Base-by-base conservation (phyloP, 192 early-diverging fungal genomes). In the Entomortierella beljakovae region DNA sequence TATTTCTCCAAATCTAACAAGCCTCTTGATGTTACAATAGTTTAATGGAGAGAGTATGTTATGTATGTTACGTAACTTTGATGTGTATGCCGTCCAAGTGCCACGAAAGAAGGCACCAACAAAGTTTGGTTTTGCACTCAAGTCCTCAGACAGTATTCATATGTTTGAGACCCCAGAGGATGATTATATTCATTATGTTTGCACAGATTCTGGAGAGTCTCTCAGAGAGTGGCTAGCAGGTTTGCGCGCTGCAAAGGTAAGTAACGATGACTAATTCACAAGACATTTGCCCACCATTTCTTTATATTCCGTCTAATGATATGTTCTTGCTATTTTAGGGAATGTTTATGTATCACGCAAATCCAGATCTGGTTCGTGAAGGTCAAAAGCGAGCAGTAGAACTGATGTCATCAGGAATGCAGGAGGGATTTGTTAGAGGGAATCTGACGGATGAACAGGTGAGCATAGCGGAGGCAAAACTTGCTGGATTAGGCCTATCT, bases 111-210 rank as follows among this genome's bases (percentile, higher is more conserved):
- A 90, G 59, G 86, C 91, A 13, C 94, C 94, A 7, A 94, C 94
- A 20, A 67, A 88, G 15, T 95, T 89, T 87, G 91, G 90, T 38
- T 95, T 98, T 88, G 93, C 90, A 0, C 82, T 98, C 11, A 91
- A 94, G 81, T 94, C 94, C 1, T 92, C 93, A 55, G 87, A 93
- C 70, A 89, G 84, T 68, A 81, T 92, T 29, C 84, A 88, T 31
- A 87, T 92, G 68, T 96, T 95, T 84, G 93, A 96, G 72, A 93
- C 91, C 71, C 90, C 90, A 37, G 89, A 94, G 52, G 84, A 90
- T 28, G 95, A 98, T 70, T 96, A 95, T 57, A 86, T 93, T 26
- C 82, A 89, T 48, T 92, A 86, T 68, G 60, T 94, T n/a, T 90
- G 91, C 61, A 87, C 88, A 0, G 91, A 92, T 8, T 81, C 84